Evolutionary conservation across 1,284 basidiomycete species (phyloP).

Genomic region (Xerocomus amazonicus): DNA sequence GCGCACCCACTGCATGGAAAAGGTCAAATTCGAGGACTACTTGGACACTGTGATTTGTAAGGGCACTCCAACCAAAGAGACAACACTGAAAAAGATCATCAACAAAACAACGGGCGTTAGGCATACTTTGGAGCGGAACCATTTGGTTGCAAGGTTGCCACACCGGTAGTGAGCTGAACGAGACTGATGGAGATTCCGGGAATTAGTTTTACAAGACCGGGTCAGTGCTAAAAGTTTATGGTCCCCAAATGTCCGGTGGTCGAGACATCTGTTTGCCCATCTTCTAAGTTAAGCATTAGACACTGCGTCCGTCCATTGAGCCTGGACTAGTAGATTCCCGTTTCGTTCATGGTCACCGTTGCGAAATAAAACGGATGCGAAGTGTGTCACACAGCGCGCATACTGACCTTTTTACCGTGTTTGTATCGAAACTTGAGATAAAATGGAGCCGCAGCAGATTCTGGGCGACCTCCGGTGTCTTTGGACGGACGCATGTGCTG

Average conservation of each 20-base stretch:
- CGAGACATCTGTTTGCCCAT: background rate
- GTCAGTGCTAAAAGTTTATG: no score
- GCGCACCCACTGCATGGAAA: slow-evolving; percentile 43
- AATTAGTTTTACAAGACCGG: background rate
- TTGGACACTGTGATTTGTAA: background rate
- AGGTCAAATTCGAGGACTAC: background rate
- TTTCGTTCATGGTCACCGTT: background rate
- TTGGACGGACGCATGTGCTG: no score
- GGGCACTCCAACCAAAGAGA: slow-evolving; percentile 52
- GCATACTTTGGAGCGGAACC: slow-evolving; percentile 17
- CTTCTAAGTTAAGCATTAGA: slow-evolving; percentile 38
- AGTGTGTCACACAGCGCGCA: no score
- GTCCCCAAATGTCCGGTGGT: no score
- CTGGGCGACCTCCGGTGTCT: no score
- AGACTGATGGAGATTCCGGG: slow-evolving; percentile 22
- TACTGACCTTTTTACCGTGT: no score
- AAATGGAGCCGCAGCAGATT: no score
- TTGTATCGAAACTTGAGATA: no score
- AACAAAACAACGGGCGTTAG: background rate
- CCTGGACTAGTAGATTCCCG: slow-evolving; percentile 47
- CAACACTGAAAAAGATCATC: slow-evolving; percentile 32
- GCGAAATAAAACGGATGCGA: no score
- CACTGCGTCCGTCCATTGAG: slow-evolving; percentile 43
- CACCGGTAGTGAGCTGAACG: background rate
- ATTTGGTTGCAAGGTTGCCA: background rate